Conservation (phyloP, 495 filamentous ascomycete species). For the Rhypophila decipiens region DNA sequence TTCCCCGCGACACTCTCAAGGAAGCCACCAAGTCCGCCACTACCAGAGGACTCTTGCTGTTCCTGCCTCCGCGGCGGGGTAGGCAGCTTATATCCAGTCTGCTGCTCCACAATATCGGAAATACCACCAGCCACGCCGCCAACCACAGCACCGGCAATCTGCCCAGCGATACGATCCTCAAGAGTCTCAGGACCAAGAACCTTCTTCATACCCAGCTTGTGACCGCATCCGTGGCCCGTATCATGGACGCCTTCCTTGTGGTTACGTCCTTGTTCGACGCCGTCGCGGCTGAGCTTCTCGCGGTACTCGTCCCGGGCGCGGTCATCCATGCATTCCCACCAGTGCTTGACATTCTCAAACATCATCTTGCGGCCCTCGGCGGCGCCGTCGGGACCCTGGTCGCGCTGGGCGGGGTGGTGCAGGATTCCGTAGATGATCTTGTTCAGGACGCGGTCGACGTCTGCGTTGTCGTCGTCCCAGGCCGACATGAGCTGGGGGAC, state of each 20-base stretch:
- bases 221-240: constrained; percentile 75
- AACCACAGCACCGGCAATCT: constrained; percentile 40
- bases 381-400: constrained; percentile 65
- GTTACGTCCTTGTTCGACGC: constrained; percentile 67
- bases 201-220: constrained; percentile 43
- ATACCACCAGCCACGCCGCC: constrained; percentile 39
- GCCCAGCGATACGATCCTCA: constrained; percentile 40
- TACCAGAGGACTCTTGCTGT: constrained; percentile 4
- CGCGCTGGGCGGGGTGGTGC: constrained; percentile 74
- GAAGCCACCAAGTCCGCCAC: constrained; percentile 35
- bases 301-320: constrained; percentile 56
- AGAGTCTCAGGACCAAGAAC: constrained; percentile 32
- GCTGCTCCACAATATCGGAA: constrained; percentile 20
- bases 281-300: constrained; percentile 65
- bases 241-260: constrained; percentile 83
- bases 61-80: constrained; percentile 9
- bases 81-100: constrained; percentile 27
- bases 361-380: constrained; percentile 65
- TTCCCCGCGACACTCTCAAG: constrained; percentile 38
- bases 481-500: constrained; percentile 80
- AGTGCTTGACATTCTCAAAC: constrained; percentile 69
- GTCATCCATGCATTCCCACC: constrained; percentile 68
- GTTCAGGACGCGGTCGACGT: constrained; percentile 59
- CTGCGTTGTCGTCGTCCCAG: constrained; percentile 70
- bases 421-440: constrained; percentile 77